Base-by-base conservation (phyloP, 352 stramenopile species). In the Globisporangium mamillatum region DNA sequence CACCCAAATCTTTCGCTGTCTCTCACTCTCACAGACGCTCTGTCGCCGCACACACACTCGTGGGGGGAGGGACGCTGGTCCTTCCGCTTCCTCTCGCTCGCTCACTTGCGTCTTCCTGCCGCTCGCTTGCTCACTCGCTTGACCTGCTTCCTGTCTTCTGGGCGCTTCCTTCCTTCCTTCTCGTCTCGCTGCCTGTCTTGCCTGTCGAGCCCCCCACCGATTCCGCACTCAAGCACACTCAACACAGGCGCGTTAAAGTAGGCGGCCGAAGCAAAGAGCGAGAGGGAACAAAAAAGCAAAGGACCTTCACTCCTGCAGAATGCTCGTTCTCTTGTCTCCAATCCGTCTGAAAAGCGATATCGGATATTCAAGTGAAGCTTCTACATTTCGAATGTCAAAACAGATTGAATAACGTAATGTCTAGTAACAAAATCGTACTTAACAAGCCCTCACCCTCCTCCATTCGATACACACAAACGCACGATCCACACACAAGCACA, bases 171-270 rank as follows among this genome's bases (percentile, higher is more conserved):
- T 38, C 29, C 53, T 22, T 60, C 25, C 48, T 29, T 58, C 32
- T 27, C 53, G 54, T 59, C 54, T 60, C 27, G 25, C 22, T 25
- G 20, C 20, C 54, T 60, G 54, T 60, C 54, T 48, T 48, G 38
- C 38, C 54, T 60, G 54, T 60, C 54, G 54, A 60, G 54, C 54
- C 54, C 53, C 54, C 54, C 54, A 41, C 54, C 54, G 16, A 60
- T 60, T 60, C 54, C 54, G 27, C 54, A 60, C 54, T 60, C 54
- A 4, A 38, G 32, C 32, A 38, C 32, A 38, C 32, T 12, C 32
- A 38, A 9, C 5, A 25, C 50, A 29, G 24, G 53, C 53, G 53
- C 53, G 54, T 60, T 60, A 55, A 55, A 48, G 38, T 14, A 48
- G 38, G 38, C 38, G 14, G 2, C 38, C 38, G 18, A 48, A 48